A percentile compares a stretch with the other conserved stretches of the same genome.
Conservation (phyloP, 139 green algal species). For the Parachlorella kessleri region DNA sequence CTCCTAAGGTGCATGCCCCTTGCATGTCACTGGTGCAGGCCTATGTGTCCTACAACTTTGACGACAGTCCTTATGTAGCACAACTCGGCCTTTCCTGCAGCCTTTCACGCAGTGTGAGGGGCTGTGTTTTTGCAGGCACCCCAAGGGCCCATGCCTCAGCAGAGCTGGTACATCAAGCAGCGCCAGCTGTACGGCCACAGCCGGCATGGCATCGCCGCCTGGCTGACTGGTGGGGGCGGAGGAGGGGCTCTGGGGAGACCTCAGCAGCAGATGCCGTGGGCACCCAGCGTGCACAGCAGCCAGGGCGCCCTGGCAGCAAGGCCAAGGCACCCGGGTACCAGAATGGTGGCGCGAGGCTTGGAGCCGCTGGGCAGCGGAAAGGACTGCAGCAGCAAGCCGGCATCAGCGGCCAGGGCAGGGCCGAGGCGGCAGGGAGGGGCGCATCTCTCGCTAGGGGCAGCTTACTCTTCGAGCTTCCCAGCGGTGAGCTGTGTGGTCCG, state of each 20-base stretch:
- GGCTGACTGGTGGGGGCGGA: not conserved
- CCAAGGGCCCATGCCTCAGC: not conserved
- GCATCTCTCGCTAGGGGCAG: not conserved
- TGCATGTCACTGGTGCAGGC: not conserved
- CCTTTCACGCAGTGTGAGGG: not conserved
- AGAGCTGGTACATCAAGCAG: not conserved
- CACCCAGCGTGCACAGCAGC: not conserved
- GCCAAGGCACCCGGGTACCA: not conserved
- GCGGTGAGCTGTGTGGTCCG: not conserved
- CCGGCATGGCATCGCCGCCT: not conserved
- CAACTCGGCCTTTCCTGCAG: not conserved
- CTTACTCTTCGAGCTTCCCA: conserved; percentile 31
- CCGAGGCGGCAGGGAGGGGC: too few relatives aligned
- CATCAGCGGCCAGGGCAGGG: not conserved
- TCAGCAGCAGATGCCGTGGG: too few relatives aligned
- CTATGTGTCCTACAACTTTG: not conserved
- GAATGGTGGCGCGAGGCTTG: not conserved
- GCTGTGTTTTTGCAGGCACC: conserved; percentile 6
- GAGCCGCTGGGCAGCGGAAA: not conserved
- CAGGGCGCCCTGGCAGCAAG: not conserved
- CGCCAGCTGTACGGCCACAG: not conserved
- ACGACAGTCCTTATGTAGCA: not conserved
- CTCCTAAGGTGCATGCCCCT: not conserved
- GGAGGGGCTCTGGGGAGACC: not conserved
- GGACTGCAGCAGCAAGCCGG: not conserved